phyloP scores from a whole-genome alignment of 306 rosid genomes.

The Luffa acutangula region DNA sequence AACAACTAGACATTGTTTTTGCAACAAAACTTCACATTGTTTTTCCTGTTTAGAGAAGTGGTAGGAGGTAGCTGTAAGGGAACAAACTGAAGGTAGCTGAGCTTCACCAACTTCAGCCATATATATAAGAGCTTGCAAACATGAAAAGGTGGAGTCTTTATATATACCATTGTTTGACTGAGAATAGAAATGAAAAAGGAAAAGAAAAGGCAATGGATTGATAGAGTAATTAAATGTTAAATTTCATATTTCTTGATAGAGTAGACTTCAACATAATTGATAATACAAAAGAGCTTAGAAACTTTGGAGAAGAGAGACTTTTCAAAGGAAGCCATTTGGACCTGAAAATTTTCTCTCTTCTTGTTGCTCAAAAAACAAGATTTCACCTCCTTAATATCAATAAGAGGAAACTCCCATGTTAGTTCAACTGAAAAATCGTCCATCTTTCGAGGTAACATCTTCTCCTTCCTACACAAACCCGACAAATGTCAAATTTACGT shows the following conservation, averaged over 20 bases:
- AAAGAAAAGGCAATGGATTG: background rate
- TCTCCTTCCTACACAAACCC: constrained; percentile 59
- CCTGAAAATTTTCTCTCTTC: background rate
- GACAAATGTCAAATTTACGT: background rate
- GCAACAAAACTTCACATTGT: no score
- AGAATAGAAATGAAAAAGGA: background rate
- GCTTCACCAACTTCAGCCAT: background rate
- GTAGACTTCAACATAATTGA: background rate
- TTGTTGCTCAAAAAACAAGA: background rate
- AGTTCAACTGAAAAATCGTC: constrained; percentile 31
- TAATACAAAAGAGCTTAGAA: background rate
- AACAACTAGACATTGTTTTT: no score
- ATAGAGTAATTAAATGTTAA: background rate
- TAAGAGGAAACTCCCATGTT: constrained; percentile 26
- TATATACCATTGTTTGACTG: background rate
- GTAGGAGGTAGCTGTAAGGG: no score
- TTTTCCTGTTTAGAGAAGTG: no score
- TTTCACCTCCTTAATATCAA: background rate
- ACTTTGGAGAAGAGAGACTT: background rate
- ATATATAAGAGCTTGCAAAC: background rate
- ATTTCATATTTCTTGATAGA: background rate
- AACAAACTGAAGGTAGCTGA: background rate
- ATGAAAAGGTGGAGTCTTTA: background rate
- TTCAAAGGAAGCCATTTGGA: background rate
- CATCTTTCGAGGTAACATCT: constrained; percentile 58